phyloP scores from a whole-genome alignment of 148 eudicot genomes.

The Agrostemma githago region DNA sequence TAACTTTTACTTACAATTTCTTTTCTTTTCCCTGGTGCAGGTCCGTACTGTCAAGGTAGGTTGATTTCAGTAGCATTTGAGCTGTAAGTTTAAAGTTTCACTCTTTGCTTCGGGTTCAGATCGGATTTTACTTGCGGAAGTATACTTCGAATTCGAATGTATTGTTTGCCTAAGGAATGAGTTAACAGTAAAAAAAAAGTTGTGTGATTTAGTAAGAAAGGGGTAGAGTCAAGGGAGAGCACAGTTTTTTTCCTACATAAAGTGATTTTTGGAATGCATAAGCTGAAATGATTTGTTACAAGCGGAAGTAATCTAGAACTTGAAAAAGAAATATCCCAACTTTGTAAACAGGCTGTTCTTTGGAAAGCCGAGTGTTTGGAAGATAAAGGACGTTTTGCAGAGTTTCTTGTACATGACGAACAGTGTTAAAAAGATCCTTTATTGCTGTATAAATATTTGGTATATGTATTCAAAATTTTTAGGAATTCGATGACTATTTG shows the following conservation, averaged over 20 bases:
- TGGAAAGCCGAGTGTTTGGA: not conserved
- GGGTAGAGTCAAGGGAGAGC: not conserved
- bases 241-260: not conserved
- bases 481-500: not conserved
- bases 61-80: constrained; percentile 29
- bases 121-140: not conserved
- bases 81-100: constrained; percentile 29
- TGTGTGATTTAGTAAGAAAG: not conserved
- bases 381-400: not conserved
- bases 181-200: not conserved
- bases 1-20: constrained; percentile 4
- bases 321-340: not conserved
- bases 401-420: not conserved
- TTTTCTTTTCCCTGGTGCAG: constrained; percentile 44
- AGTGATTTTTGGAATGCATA: not conserved
- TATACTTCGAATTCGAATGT: not conserved
- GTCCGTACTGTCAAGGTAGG: constrained; percentile 96
- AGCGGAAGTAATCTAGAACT: not conserved
- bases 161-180: not conserved
- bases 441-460: not conserved
- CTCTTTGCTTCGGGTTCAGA: not conserved
- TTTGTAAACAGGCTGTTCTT: not conserved
- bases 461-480: not conserved
- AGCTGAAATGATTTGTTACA: not conserved
- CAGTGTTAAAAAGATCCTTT: not conserved